Evolutionary conservation across 129 eudicot genomes (phyloP), one percentile per base, ranked within the genome.

Genomic region (Gnaphalium uliginosum): DNA sequence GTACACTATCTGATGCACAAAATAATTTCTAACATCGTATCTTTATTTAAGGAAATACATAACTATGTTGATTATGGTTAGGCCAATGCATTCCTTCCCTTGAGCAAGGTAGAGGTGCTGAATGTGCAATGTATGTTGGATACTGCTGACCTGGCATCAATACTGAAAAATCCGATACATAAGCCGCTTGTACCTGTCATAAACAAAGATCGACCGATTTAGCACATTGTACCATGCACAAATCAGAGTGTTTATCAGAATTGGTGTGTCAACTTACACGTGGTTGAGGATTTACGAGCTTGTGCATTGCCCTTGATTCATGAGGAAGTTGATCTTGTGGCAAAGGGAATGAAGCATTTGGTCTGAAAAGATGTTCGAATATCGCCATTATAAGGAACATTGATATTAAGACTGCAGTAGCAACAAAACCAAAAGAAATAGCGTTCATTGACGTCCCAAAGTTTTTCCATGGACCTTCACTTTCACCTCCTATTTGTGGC

Each of bases 361-460:
- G 93, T 85, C 81, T 86, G 60, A 88, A 91, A 22, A 91, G 82
- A 78, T 91, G 94, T 80, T 91, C 97, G 13, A 91, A 91, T 24
- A 91, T 88, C 19, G 97, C 97, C 94, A 91, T 91, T 50, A 91
- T 82, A 24, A 91, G 88, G 35, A 91, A 91, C 97, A 91, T 91
- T 8, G 97, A 88, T 68, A 91, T 88, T 75, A 91, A 77, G 70
- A 91, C 82, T 6, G 96, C 96, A 0, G 96, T 90, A 37, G 96
- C 96, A 25, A 90, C 96, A 73, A 90, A 90, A 23, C 96, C 96
- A 30, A 86, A 86, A 26, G 93, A 90, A 74, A 90, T 87, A 30
- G 97, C 97, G 29, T 84, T 86, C 91, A 91, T 91, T 18, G 96
- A 91, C 24, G 91, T 77, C 69, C 94, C 97, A 13, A 80, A 76